Conservation (phyloP, 1,284 basidiomycete genomes). For the Sporisorium iseilematis-ciliati region DNA sequence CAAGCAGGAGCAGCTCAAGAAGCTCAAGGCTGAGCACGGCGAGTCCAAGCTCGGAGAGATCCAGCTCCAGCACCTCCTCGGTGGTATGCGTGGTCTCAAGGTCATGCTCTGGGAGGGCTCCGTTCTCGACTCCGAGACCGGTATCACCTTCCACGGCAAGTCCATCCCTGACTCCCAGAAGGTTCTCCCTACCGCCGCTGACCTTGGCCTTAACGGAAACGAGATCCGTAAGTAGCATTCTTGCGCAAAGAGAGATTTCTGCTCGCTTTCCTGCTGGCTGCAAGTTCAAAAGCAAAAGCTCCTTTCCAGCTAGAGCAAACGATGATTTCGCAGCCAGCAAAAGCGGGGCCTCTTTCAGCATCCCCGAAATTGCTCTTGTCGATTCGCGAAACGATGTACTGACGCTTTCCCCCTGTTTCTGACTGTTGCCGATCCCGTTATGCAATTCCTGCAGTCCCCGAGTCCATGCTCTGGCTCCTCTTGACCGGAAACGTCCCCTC, state of each 20-base stretch:
- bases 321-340: background rate
- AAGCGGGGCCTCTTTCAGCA: too few species aligned
- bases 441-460: conserved; percentile 55
- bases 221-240: conserved; percentile 64
- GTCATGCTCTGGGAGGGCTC: conserved; percentile 70
- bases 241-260: background rate
- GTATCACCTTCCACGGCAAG: conserved; percentile 70
- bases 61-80: conserved; percentile 67
- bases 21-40: conserved; percentile 66
- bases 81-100: conserved; percentile 70
- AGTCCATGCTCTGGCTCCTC: conserved; percentile 70
- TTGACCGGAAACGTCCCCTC: conserved; percentile 68
- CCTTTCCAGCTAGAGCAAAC: background rate
- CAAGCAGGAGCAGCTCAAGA: conserved; percentile 69
- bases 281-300: background rate
- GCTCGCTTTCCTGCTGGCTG: background rate
- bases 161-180: conserved; percentile 68
- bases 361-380: background rate
- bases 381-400: background rate
- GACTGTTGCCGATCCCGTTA: background rate
- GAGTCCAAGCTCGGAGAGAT: conserved; percentile 66
- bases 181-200: conserved; percentile 65
- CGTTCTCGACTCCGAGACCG: conserved; percentile 68
- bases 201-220: conserved; percentile 65
- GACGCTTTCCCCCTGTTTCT: background rate